Evolutionary conservation across 176 grass and related monocot species (phyloP).

Genomic region (Triticum dicoccoides): DNA sequence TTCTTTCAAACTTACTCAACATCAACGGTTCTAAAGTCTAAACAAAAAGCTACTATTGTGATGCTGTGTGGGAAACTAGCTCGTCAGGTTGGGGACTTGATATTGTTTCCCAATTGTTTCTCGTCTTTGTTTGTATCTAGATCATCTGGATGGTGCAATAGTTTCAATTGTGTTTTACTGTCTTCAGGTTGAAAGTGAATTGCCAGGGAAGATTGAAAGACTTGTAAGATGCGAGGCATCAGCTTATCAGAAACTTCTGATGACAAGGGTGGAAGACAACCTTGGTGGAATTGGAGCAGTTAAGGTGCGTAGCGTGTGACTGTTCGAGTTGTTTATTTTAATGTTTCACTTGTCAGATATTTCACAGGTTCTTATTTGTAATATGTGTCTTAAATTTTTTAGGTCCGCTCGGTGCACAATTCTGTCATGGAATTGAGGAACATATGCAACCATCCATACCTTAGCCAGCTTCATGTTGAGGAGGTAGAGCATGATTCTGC

Average conservation of each 20-base stretch:
- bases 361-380: slow-evolving; percentile 16
- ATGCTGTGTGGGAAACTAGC: background rate
- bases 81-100: slow-evolving; percentile 8
- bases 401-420: slow-evolving; percentile 92
- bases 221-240: slow-evolving; percentile 97
- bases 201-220: slow-evolving; percentile 93
- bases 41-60: background rate
- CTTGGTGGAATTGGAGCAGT: slow-evolving; percentile 81
- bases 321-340: slow-evolving; percentile 28
- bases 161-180: slow-evolving; percentile 34
- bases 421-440: slow-evolving; percentile 99
- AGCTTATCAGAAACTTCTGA: slow-evolving; percentile 98
- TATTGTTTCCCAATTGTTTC: background rate
- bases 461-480: slow-evolving; percentile 93
- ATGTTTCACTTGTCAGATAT: slow-evolving; percentile 26
- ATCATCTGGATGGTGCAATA: slow-evolving; percentile 3
- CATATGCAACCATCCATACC: slow-evolving; percentile 99
- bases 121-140: slow-evolving; percentile 5
- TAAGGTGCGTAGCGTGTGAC: slow-evolving; percentile 51
- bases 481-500: slow-evolving; percentile 53
- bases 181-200: slow-evolving; percentile 87
- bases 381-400: slow-evolving; percentile 21
- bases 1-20: slow-evolving; percentile 4
- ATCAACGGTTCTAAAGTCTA: background rate
- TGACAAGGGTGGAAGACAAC: slow-evolving; percentile 95